Conservation (phyloP, 2,329 filamentous ascomycete genomes). For the Curvularia sp. region DNA sequence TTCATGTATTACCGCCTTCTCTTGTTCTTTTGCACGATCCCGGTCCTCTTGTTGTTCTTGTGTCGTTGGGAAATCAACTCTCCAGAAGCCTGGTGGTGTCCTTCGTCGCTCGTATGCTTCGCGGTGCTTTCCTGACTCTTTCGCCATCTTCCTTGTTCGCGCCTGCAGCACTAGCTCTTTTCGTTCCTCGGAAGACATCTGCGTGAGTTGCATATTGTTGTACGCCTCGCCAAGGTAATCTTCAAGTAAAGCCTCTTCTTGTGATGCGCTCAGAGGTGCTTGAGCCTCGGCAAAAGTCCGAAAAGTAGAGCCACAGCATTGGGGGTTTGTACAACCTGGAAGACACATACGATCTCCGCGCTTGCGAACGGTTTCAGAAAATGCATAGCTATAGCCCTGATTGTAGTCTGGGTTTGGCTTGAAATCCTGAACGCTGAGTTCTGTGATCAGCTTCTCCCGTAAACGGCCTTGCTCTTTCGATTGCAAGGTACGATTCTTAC, state of each 20-base stretch:
- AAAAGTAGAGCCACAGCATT: slow-evolving; percentile 79
- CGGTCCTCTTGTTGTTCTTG: slow-evolving; percentile 76
- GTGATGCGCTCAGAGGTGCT: slow-evolving; percentile 38
- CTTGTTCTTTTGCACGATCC: slow-evolving; percentile 68
- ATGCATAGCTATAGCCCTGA: slow-evolving; percentile 75
- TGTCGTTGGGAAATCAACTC: slow-evolving; percentile 85
- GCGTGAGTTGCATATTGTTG: slow-evolving; percentile 46
- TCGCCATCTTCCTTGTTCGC: slow-evolving; percentile 74
- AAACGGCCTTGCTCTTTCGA: slow-evolving; percentile 25
- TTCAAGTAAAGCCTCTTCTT: slow-evolving; percentile 56
- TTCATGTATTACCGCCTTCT: slow-evolving; percentile 71
- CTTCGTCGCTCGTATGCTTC: slow-evolving; percentile 73
- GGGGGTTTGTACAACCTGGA: slow-evolving; percentile 74
- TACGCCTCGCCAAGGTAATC: slow-evolving; percentile 62
- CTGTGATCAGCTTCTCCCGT: slow-evolving; percentile 64
- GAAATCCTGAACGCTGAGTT: slow-evolving; percentile 75
- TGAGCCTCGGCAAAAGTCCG: slow-evolving; percentile 65
- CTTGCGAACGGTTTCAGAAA: slow-evolving; percentile 74
- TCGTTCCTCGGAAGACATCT: slow-evolving; percentile 67
- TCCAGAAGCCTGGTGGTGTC: slow-evolving; percentile 90
- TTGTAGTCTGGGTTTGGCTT: slow-evolving; percentile 79
- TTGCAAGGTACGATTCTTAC: slow-evolving; percentile 12
- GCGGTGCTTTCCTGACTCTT: slow-evolving; percentile 78
- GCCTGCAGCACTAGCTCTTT: slow-evolving; percentile 76
- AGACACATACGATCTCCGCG: slow-evolving; percentile 73